phyloP scores from a whole-genome alignment of 495 filamentous ascomycete species.

The Xylaria scruposa region DNA sequence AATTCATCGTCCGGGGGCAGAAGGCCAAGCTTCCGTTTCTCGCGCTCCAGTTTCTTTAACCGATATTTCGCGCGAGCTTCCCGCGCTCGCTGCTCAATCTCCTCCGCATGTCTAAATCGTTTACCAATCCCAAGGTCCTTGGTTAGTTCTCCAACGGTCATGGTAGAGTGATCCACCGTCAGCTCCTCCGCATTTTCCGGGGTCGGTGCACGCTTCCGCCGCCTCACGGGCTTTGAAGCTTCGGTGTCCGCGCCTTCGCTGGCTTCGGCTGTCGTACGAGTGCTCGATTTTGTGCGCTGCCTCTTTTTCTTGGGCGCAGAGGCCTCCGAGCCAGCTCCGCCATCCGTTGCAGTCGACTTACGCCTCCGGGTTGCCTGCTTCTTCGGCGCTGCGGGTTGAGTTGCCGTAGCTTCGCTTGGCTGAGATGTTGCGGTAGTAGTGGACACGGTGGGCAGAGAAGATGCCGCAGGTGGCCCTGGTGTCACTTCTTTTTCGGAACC shows the following conservation, averaged over 20 bases:
- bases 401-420: slow-evolving; percentile 19
- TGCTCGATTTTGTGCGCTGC: slow-evolving; percentile 28
- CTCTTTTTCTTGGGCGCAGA: slow-evolving; percentile 34
- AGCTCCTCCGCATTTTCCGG: slow-evolving; percentile 79
- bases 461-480: slow-evolving; percentile 25
- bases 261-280: slow-evolving; percentile 22
- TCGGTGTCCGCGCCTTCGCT: slow-evolving; percentile 31
- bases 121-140: slow-evolving; percentile 78
- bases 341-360: slow-evolving; percentile 27
- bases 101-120: slow-evolving; percentile 73
- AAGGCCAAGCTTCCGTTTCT: slow-evolving; percentile 41
- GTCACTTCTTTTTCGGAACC: slow-evolving; percentile 17
- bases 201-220: slow-evolving; percentile 61
- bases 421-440: slow-evolving; percentile 28
- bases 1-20: slow-evolving; percentile 25
- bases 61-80: slow-evolving; percentile 49
- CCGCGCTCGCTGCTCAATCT: slow-evolving; percentile 57
- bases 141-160: slow-evolving; percentile 85
- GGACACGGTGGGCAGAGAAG: slow-evolving; percentile 31
- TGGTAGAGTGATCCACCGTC: slow-evolving; percentile 68
- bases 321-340: slow-evolving; percentile 27
- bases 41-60: slow-evolving; percentile 39
- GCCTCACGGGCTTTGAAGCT: slow-evolving; percentile 40
- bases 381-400: slow-evolving; percentile 32
- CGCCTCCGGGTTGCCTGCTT: slow-evolving; percentile 35